Evolutionary conservation across 208 protist species (phyloP).

Genomic region (Naegleria fowleri): DNA sequence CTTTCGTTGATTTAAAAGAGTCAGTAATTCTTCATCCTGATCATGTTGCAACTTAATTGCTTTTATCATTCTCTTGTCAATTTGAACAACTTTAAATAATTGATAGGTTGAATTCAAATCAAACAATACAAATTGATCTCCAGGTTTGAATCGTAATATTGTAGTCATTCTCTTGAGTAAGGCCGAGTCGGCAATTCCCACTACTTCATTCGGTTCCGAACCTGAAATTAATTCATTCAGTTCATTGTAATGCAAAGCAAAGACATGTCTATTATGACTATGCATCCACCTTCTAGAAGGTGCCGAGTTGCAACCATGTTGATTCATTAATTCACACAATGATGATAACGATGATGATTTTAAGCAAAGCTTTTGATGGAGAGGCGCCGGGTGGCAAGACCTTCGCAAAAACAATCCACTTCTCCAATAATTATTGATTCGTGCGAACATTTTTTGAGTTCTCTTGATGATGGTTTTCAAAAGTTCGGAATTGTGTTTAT

Average conservation of each 20-base stretch:
- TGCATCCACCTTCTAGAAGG: background rate
- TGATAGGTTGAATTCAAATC: background rate
- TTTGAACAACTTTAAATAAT: background rate
- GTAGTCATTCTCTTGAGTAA: background rate
- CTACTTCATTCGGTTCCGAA: background rate
- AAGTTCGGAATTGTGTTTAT: background rate
- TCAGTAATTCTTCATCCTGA: background rate
- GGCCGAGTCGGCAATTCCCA: background rate
- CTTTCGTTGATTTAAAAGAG: background rate
- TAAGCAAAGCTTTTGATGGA: too few relatives aligned
- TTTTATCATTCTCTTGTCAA: background rate
- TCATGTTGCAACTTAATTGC: background rate
- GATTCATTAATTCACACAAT: too few relatives aligned
- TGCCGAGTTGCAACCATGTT: too few relatives aligned
- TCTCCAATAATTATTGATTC: too few relatives aligned
- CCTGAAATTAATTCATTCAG: background rate
- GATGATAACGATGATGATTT: too few relatives aligned
- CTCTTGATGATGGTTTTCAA: too few relatives aligned
- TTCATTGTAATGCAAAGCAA: background rate
- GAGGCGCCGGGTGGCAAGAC: too few relatives aligned
- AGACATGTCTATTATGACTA: background rate
- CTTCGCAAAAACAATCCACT: too few relatives aligned
- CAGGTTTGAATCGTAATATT: background rate
- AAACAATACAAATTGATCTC: background rate
- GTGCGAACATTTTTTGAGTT: background rate